Evolutionary conservation across 305 asterid species (phyloP).

Genomic region (Fraxinus paxiana): DNA sequence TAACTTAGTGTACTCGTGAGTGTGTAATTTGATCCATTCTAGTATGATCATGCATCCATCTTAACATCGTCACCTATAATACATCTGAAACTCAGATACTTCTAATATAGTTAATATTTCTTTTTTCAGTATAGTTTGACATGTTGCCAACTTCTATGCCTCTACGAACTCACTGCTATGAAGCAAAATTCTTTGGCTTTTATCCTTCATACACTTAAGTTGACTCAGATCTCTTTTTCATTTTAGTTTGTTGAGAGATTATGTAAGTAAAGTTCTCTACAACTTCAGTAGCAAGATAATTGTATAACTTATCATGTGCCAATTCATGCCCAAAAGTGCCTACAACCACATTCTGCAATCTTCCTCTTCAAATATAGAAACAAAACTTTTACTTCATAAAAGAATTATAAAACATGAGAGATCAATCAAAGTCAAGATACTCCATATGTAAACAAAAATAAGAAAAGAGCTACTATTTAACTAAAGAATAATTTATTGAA

Average conservation of each 20-base stretch:
- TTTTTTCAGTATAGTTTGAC: neutral
- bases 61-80: neutral
- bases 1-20: neutral
- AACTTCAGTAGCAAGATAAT: neutral
- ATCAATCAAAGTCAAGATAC: constrained; percentile 9
- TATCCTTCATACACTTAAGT: neutral
- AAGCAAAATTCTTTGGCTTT: neutral
- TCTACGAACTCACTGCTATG: neutral
- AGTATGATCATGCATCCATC: neutral
- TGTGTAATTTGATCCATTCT: neutral
- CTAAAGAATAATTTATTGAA: neutral
- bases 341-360: neutral
- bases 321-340: neutral
- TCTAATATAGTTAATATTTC: neutral
- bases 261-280: neutral
- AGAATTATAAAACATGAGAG: neutral
- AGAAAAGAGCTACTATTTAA: constrained; percentile 8
- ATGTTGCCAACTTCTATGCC: neutral
- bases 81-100: neutral
- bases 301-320: neutral
- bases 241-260: neutral
- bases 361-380: constrained; percentile 9
- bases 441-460: constrained; percentile 17
- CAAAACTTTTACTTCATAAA: neutral
- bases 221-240: neutral